These are phyloP conservation scores for Aphanomyces stellatus DNA, from an alignment of 352 stramenopile genomes.

Conservation along the genomic window DNA sequence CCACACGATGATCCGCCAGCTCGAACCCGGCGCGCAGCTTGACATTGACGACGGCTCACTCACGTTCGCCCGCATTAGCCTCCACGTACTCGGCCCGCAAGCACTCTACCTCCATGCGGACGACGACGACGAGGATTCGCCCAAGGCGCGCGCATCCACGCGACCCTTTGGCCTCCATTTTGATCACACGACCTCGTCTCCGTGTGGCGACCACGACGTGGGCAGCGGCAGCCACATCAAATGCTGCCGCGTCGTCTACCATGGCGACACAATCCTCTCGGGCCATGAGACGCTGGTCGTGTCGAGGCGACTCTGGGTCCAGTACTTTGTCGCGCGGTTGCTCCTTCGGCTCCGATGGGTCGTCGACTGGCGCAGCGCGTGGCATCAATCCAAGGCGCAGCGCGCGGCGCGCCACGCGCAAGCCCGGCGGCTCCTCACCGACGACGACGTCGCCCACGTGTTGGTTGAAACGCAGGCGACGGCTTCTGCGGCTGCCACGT, in stretches of 20 bases:
- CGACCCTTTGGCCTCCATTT: conserved; percentile 42
- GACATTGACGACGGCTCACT: conserved; percentile 71
- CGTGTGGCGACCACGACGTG: too few relatives aligned
- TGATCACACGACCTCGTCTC: too few relatives aligned
- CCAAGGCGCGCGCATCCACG: background rate
- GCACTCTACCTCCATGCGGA: conserved; percentile 33
- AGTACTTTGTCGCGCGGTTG: conserved; percentile 47
- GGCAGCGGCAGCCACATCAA: conserved; percentile 50
- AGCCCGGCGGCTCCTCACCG: conserved; percentile 27
- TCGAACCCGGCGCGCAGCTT: conserved; percentile 44
- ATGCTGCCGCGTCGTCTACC: conserved; percentile 63
- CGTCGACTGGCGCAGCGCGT: conserved; percentile 31
- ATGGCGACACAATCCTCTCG: conserved; percentile 57
- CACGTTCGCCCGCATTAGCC: conserved; percentile 64
- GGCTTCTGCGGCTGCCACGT: too few relatives aligned
- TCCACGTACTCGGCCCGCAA: conserved; percentile 59
- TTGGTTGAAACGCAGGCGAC: conserved; percentile 55
- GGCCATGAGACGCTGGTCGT: conserved; percentile 56
- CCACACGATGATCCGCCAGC: conserved; percentile 40
- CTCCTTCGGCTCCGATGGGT: conserved; percentile 39
- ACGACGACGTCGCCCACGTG: conserved; percentile 52
- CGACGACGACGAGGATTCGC: background rate
- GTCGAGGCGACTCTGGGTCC: conserved; percentile 40
- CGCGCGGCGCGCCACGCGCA: conserved; percentile 34
- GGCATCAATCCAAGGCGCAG: background rate